Base-by-base conservation (phyloP, 2,329 filamentous ascomycete genomes). In the Periconia sp. region DNA sequence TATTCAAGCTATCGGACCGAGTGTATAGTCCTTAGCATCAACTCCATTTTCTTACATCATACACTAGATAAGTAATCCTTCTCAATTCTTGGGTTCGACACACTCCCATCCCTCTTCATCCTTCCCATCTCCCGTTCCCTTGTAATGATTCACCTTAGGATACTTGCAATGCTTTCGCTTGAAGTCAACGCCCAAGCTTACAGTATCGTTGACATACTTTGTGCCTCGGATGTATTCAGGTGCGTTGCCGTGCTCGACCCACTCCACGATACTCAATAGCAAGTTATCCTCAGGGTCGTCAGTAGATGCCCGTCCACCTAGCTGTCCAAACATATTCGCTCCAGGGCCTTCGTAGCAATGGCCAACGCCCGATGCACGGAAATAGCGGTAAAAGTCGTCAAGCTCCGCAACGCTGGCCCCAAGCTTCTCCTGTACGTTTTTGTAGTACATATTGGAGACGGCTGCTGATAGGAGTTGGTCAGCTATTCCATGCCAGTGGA, bases 341-440 rank as follows among this genome's bases (percentile, higher is more conserved):
- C 76, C 75, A 0, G 54, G 61, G 3, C 78, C 78, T 8, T 68
- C 68, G 19, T 42, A 49, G 56, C 78, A 80, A 60, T 80, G 78
- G 4, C 56, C 64, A 71, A 79, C 74, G 5, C 78, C 79, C 43
- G 51, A 72, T 59, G 72, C 76, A 18, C 71, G 70, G 65, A 80
- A 80, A 59, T 71, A 72, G 19, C 77, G 68, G 46, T 76, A 71
- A 46, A 72, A 74, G 2, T 59, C 51, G 41, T 74, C 69, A 11
- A 74, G 50, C 32, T 61, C 50, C 0, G 43, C 36, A 1, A 48
- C 23, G 1, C 54, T 38, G 3, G 59, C 43, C 6, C 52, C 38
- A 70, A 77, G 72, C 0, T 66, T 71, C 26, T 53, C 12, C 2
- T 66, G 59, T 7, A 76, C 68, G 33, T 73, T 64, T 30, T 73